Base-by-base conservation (phyloP, 169 alveolate species). In the Plasmodium fragile region DNA sequence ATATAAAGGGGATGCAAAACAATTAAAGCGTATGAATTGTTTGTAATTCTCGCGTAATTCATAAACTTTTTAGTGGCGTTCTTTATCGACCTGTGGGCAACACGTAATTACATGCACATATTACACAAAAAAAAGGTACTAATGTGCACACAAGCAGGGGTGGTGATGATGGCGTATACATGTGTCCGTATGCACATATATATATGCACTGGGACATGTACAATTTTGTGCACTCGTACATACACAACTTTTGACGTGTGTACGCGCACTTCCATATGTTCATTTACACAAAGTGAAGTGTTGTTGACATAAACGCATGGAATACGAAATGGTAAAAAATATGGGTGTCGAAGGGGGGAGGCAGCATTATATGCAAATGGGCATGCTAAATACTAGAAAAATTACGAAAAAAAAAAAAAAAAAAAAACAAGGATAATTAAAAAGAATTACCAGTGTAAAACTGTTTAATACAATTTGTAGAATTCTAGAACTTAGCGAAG, bases 21-120 rank as follows among this genome's bases (percentile, higher is more conserved):
- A 81, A 81, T 81, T 81, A 81, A 81, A 81, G 75, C 73, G 34
- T 53, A 81, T 81, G 79, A 79, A 79, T 81, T 25, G 55, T 55
- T 52, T 81, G 53, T 81, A 81, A 81, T 81, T 52, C 16, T 81
- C 49, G 70, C 25, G 70, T 52, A 81, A 52, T 52, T 45, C 39
- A 81, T 55, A 53, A 81, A 55, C 73, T 81, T 53, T 55, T 41
- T n/a, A n/a, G 70, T 81, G 39, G 36, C n/a, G 65, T 55, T 22
- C 70, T 53, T 36, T 34, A 13, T 81, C 41, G 71, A 77, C 16
- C 34, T 6, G n/a, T 65, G 16, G 34, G 28, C 34, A 22, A 65
- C 34, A 25, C 36, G 75, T 39, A 77, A 36, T 18, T 77, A 18
- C 71, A 77, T 13, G 45, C 45, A 39, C 71, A 18, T 77, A 30